Evolutionary conservation across 2,329 filamentous ascomycete genomes (phyloP).

Genomic region (Exutisphaerella laricina): DNA sequence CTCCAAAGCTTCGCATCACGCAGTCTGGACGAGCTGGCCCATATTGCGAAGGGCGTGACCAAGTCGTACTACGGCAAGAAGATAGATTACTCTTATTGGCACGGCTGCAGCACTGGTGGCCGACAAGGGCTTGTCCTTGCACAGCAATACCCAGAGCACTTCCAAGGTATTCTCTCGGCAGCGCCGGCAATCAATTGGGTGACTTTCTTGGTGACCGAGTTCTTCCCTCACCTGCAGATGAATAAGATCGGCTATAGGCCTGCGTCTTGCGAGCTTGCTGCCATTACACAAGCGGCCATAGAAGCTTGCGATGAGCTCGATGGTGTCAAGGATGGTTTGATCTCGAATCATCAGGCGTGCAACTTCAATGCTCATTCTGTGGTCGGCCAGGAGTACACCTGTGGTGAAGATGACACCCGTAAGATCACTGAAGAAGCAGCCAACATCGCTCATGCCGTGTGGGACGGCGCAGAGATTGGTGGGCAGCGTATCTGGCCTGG

Average conservation of each 20-base stretch:
- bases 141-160: conserved; percentile 36
- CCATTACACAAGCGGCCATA: conserved; percentile 33
- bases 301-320: conserved; percentile 35
- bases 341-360: conserved; percentile 28
- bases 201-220: conserved; percentile 26
- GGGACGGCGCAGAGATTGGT: conserved; percentile 29
- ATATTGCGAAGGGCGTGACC: conserved; percentile 31
- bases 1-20: conserved; percentile 34
- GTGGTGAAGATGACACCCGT: conserved; percentile 16
- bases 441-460: conserved; percentile 29
- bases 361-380: conserved; percentile 29
- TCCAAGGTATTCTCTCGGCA: conserved; percentile 38
- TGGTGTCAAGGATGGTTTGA: conserved; percentile 35
- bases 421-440: conserved; percentile 30
- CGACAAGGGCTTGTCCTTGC: conserved; percentile 34
- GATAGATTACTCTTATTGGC: conserved; percentile 36
- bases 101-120: conserved; percentile 38
- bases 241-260: conserved; percentile 26
- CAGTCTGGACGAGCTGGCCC: conserved; percentile 33
- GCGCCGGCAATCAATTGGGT: conserved; percentile 39
- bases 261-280: conserved; percentile 33
- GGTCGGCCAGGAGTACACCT: conserved; percentile 27
- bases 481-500: conserved; percentile 33
- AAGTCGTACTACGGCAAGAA: conserved; percentile 31
- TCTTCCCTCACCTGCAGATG: conserved; percentile 33